These are phyloP conservation scores for Penicillium paradoxum DNA, from an alignment of 495 filamentous ascomycete species.

Conservation along the genomic window DNA sequence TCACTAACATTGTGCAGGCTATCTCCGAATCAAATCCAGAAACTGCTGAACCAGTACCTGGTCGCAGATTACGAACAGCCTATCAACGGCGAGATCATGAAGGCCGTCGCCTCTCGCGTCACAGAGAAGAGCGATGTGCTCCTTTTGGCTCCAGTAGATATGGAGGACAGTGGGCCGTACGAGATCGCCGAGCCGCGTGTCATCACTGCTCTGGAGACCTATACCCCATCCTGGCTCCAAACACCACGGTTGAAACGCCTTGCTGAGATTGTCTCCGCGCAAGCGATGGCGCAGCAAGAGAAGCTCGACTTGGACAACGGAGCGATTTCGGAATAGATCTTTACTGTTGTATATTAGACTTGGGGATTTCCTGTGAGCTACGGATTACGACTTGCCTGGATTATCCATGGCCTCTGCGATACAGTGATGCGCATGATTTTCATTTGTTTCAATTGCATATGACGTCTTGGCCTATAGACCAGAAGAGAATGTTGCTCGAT, in stretches of 20 bases:
- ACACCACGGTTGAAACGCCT: conserved; percentile 89
- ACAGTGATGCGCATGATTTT: conserved; percentile 26
- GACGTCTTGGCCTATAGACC: conserved; percentile 8
- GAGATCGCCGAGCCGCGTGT: conserved; percentile 95
- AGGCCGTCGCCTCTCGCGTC: conserved; percentile 93
- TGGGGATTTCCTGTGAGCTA: conserved; percentile 24
- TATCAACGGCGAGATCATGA: conserved; percentile 99
- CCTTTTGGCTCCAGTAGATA: conserved; percentile 87
- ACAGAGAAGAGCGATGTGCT: conserved; percentile 98
- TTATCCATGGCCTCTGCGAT: conserved; percentile 16
- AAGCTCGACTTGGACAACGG: conserved; percentile 60
- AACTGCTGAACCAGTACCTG: conserved; percentile 96
- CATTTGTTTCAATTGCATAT: conserved; percentile 11
- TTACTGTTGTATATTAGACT: conserved; percentile 29
- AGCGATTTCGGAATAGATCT: conserved; percentile 26
- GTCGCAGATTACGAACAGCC: conserved; percentile 99
- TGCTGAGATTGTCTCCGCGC: conserved; percentile 94
- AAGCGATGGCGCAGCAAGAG: conserved; percentile 91
- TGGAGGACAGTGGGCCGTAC: conserved; percentile 99
- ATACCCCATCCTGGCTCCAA: conserved; percentile 97
- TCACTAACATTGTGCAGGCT: conserved; percentile 51
- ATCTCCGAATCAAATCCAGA: conserved; percentile 98
- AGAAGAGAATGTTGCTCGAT: neutral
- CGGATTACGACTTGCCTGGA: conserved; percentile 29
- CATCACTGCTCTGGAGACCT: conserved; percentile 96